A percentile compares a stretch with the other conserved stretches of the same genome.
Conservation (phyloP, 192 early-diverging fungal genomes). For the Phlyctochytrium arcticum region DNA sequence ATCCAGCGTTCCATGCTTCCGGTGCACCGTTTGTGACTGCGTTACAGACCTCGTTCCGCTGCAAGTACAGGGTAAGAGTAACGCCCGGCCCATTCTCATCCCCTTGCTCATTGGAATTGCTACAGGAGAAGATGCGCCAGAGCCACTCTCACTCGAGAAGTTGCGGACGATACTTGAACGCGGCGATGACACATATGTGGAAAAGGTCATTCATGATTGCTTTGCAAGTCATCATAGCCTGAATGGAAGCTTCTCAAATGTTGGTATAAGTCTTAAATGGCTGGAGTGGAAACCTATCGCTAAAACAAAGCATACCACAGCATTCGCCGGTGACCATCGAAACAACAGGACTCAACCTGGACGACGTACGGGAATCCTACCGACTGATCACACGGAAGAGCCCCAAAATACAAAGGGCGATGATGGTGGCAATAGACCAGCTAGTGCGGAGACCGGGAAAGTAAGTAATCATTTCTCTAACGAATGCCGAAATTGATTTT, state of each 20-base stretch:
- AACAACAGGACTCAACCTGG: conserved; percentile 28
- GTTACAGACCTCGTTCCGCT: conserved; percentile 28
- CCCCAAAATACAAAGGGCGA: conserved; percentile 15
- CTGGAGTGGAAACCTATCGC: not conserved
- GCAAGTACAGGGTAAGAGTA: not conserved
- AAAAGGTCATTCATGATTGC: conserved; percentile 17
- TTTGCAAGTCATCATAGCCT: conserved; percentile 24
- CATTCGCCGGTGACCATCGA: conserved; percentile 13
- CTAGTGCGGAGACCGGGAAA: conserved; percentile 40
- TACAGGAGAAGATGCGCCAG: not conserved
- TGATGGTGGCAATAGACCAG: conserved; percentile 37
- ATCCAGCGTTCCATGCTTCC: conserved; percentile 66
- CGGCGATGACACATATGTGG: not conserved
- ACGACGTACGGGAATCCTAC: conserved; percentile 29
- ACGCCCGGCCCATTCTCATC: not conserved
- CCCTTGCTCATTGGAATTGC: not conserved
- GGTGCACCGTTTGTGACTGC: conserved; percentile 89
- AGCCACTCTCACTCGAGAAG: not conserved
- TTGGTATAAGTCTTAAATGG: not conserved
- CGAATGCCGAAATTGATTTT: too few species aligned
- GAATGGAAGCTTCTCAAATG: conserved; percentile 29
- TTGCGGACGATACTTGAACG: not conserved
- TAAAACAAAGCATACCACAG: not conserved
- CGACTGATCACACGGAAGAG: conserved; percentile 19
- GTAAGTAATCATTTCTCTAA: too few species aligned